phyloP scores from a whole-genome alignment of 345 rosid genomes.

The Lepidium sativum region DNA sequence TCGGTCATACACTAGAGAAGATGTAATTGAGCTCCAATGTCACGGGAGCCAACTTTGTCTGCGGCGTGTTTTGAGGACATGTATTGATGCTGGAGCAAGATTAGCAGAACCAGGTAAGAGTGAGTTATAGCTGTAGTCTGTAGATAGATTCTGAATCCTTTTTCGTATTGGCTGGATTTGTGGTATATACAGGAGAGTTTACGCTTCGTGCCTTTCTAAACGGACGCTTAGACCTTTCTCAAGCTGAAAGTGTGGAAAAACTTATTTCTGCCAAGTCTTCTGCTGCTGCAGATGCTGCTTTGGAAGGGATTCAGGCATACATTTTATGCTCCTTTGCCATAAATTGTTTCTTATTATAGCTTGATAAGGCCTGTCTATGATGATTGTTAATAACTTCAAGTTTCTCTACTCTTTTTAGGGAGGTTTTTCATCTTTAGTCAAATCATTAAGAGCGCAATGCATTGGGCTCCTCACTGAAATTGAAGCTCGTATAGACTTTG shows the following conservation, averaged over 20 bases:
- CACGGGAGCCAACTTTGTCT: conserved; percentile 84
- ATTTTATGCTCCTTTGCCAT: neutral
- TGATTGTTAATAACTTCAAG: neutral
- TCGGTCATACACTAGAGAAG: conserved; percentile 82
- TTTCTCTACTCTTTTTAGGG: conserved; percentile 42
- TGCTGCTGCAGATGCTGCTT: conserved; percentile 90
- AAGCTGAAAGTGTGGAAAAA: conserved; percentile 80
- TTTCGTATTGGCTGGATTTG: neutral
- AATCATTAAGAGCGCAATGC: conserved; percentile 68
- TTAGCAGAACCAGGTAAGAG: conserved; percentile 82
- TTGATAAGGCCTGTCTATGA: neutral
- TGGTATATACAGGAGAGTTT: conserved; percentile 54
- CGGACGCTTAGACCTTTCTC: conserved; percentile 93
- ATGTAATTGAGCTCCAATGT: conserved; percentile 88
- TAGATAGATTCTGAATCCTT: neutral
- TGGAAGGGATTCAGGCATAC: conserved; percentile 85
- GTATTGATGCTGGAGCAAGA: conserved; percentile 87
- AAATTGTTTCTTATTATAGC: neutral
- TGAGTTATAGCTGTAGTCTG: neutral
- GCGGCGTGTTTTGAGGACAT: conserved; percentile 74
- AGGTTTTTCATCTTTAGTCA: conserved; percentile 78
- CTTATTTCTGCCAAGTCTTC: conserved; percentile 73
- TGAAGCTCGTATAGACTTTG: conserved; percentile 93
- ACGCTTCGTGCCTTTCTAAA: conserved; percentile 93
- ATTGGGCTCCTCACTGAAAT: conserved; percentile 87